Conservation (phyloP, 2,329 filamentous ascomycete genomes). For the Diaporthe longicolla region DNA sequence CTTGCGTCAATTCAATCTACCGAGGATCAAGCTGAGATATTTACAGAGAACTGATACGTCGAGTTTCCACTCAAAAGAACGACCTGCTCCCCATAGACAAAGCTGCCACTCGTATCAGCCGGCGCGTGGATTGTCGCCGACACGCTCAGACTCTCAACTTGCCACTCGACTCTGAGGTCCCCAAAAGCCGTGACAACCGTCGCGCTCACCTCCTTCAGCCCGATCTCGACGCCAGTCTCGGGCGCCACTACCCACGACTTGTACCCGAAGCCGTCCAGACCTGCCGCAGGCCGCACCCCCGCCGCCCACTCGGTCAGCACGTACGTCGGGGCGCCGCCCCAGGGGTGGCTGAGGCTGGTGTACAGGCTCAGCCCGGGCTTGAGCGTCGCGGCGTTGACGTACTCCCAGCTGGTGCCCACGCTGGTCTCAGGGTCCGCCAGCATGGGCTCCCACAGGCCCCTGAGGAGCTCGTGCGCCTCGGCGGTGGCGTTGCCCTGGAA, state of each 20-base stretch:
- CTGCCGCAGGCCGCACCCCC: not conserved
- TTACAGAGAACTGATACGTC: constrained; percentile 3
- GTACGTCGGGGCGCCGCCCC: constrained; percentile 61
- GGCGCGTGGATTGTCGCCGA: constrained; percentile 13
- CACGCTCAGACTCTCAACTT: not conserved
- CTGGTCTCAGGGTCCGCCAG: constrained; percentile 52
- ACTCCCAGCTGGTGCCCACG: constrained; percentile 61
- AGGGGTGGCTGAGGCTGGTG: constrained; percentile 60
- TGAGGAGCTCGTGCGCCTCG: constrained; percentile 51
- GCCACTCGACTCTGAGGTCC: constrained; percentile 11
- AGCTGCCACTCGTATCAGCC: constrained; percentile 13
- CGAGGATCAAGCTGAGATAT: constrained; percentile 5
- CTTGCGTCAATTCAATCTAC: not conserved
- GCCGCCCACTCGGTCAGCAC: constrained; percentile 55
- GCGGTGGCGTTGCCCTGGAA: constrained; percentile 52
- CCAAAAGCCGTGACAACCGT: constrained; percentile 10
- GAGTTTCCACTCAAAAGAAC: not conserved
- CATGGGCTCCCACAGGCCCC: constrained; percentile 59
- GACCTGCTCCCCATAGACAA: constrained; percentile 4
- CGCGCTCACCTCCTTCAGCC: constrained; percentile 7
- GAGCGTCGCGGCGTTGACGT: constrained; percentile 53
- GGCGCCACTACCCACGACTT: constrained; percentile 9
- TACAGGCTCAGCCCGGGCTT: constrained; percentile 58
- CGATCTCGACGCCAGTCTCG: not conserved
- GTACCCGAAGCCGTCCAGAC: constrained; percentile 1